Conservation (phyloP, 805 yeast species). For the Candida pini region DNA sequence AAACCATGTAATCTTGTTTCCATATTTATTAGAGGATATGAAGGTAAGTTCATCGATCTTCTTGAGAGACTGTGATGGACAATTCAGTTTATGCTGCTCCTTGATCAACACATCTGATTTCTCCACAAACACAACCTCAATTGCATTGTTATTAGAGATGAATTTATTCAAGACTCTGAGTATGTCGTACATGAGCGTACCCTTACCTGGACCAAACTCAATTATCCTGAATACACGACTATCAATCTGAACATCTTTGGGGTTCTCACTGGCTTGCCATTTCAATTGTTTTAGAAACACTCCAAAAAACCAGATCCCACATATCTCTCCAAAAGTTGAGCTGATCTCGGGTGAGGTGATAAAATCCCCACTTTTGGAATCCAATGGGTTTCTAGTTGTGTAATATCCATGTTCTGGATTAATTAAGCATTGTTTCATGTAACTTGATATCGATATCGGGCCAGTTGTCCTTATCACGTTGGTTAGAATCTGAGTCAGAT, state of each 20-base stretch:
- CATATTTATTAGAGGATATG: slow-evolving; percentile 43
- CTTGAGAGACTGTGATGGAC: neutral
- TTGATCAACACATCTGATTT: slow-evolving; percentile 60
- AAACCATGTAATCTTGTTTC: slow-evolving; percentile 51
- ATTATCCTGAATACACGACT: slow-evolving; percentile 42
- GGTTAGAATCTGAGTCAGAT: slow-evolving; percentile 29
- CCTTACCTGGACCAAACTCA: slow-evolving; percentile 85
- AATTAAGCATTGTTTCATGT: slow-evolving; percentile 76
- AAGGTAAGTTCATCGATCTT: slow-evolving; percentile 29
- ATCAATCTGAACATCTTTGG: slow-evolving; percentile 17
- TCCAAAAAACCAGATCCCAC: slow-evolving; percentile 66
- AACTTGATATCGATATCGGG: slow-evolving; percentile 66
- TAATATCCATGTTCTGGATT: slow-evolving; percentile 78
- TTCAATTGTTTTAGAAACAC: slow-evolving; percentile 53
- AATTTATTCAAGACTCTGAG: slow-evolving; percentile 43
- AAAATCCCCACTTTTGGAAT: slow-evolving; percentile 54
- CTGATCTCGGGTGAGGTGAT: slow-evolving; percentile 84
- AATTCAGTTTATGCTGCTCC: slow-evolving; percentile 40
- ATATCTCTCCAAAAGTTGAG: slow-evolving; percentile 79
- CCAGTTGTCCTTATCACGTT: slow-evolving; percentile 64
- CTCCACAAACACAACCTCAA: slow-evolving; percentile 57
- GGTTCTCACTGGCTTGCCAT: slow-evolving; percentile 30
- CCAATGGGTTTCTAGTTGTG: slow-evolving; percentile 67
- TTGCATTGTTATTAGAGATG: slow-evolving; percentile 26
- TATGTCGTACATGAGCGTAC: slow-evolving; percentile 69